Conservation (phyloP, 495 filamentous ascomycete species). For the Lasiosphaeris hirsuta region DNA sequence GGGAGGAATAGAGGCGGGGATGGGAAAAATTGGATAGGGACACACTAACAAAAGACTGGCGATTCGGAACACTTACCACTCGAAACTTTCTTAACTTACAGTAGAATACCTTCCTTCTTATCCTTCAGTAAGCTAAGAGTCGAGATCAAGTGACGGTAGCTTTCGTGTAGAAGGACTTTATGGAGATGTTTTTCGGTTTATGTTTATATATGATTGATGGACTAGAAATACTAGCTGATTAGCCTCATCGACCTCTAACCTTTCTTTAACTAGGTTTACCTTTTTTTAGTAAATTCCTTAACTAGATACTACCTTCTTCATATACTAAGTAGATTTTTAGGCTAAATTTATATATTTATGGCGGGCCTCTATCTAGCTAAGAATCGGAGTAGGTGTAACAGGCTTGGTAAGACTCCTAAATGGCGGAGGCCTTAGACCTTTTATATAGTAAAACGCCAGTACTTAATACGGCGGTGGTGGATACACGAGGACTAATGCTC, state of each 20-base stretch:
- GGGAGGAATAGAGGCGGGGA: slow-evolving; percentile 1
- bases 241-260: neutral
- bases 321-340: slow-evolving; percentile 5
- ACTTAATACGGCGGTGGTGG: neutral
- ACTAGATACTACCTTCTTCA: slow-evolving; percentile 4
- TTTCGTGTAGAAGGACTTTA: slow-evolving; percentile 3
- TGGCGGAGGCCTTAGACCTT: neutral
- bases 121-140: neutral
- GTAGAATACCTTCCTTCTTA: slow-evolving; percentile 1
- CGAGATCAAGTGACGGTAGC: neutral
- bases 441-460: slow-evolving; percentile 1
- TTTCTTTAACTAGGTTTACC: slow-evolving; percentile 4
- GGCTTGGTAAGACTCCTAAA: slow-evolving; percentile 2
- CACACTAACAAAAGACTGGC: neutral
- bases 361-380: slow-evolving; percentile 2
- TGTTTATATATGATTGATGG: slow-evolving; percentile 2
- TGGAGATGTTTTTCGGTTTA: neutral
- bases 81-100: slow-evolving; percentile 1
- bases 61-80: neutral
- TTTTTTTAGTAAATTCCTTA: slow-evolving; percentile 4
- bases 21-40: slow-evolving; percentile 1
- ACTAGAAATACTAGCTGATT: slow-evolving; percentile 2
- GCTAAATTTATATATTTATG: neutral
- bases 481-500: slow-evolving; percentile 1
- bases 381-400: slow-evolving; percentile 2